Base-by-base conservation (phyloP, 331 rosid species). In the Quercus lobata region DNA sequence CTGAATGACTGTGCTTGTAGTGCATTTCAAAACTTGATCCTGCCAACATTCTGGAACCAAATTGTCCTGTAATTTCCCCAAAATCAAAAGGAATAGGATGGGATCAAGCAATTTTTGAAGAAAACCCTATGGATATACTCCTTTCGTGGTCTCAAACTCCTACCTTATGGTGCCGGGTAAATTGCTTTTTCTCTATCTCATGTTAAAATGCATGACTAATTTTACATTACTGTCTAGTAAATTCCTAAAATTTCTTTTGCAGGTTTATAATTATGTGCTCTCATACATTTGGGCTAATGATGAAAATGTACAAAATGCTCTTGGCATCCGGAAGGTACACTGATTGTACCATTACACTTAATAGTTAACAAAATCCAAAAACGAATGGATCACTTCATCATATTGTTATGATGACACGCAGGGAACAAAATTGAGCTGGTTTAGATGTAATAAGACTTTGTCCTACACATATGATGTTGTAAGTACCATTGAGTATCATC, bases 241-340 rank as follows among this genome's bases (percentile, higher is more conserved):
- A 1, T 2, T 25, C 4, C 54, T 49, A 3, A 49, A 17, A 11
- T 21, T n/a, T 16, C 1, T 44, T 6, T 12, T 37, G 62, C 58
- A 80, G 83, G 29, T 24, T 7, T 5, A 41, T 3, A 66, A 68
- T 21, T 74, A 80, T 37, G 60, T 66, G 61, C 71, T 55, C 18
- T 65, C 79, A 7, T 66, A 74, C 25, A 44, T 80, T 35, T 80
- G 79, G 83, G 79, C 71, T 1, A 80, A 80, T 15, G 70, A 80
- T 55, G 15, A 54, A 55, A 21, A 6, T 12, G 79, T 80, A 18
- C 83, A 56, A 66, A 52, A 29, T 2, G 75, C 83, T 74, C 83
- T 80, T 17, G 19, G 52, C 25, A 17, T 80, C 37, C 74, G 61
- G 14, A 66, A 80, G 21, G 83, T 79, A 77, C 54, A 49, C 18